These are phyloP conservation scores for Diaporthe sp. DNA, from an alignment of 2,329 filamentous ascomycete species.

Conservation along the genomic window DNA sequence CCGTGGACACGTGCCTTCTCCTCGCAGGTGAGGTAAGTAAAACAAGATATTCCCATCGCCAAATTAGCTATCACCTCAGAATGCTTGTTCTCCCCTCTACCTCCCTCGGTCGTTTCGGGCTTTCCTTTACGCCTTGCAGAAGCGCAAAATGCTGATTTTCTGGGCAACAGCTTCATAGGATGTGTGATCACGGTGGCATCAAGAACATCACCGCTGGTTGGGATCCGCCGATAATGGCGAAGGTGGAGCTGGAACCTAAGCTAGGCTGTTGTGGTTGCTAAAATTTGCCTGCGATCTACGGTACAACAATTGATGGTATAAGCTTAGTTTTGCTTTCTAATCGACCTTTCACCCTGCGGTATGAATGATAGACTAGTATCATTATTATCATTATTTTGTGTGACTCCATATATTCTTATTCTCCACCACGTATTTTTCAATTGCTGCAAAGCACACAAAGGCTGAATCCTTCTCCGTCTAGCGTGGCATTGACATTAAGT, in stretches of 20 bases:
- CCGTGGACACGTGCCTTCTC: not conserved
- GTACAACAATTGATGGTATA: no score
- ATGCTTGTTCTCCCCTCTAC: not conserved
- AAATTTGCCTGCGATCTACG: not conserved
- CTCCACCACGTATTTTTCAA: not conserved
- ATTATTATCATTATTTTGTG: not conserved
- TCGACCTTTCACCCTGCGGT: no score
- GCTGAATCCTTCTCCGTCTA: no score
- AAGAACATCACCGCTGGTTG: not conserved
- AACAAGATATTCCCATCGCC: accelerated
- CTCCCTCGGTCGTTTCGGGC: accelerated
- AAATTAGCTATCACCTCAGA: not conserved
- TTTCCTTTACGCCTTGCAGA: accelerated
- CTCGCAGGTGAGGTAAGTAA: not conserved
- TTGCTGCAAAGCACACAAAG: no score
- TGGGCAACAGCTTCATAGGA: not conserved
- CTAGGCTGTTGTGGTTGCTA: not conserved
- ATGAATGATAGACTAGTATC: not conserved
- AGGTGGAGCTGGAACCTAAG: not conserved
- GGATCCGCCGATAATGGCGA: not conserved
- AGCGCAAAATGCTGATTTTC: not conserved
- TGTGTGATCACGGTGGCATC: not conserved
- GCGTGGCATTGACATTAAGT: no score
- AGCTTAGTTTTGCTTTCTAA: no score
- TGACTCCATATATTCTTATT: not conserved